Percentiles rank a stretch among this genome's conserved stretches.
These are phyloP conservation scores for Zasmidium cellare DNA, from an alignment of 2,329 filamentous ascomycete species.

Conservation along the genomic window DNA sequence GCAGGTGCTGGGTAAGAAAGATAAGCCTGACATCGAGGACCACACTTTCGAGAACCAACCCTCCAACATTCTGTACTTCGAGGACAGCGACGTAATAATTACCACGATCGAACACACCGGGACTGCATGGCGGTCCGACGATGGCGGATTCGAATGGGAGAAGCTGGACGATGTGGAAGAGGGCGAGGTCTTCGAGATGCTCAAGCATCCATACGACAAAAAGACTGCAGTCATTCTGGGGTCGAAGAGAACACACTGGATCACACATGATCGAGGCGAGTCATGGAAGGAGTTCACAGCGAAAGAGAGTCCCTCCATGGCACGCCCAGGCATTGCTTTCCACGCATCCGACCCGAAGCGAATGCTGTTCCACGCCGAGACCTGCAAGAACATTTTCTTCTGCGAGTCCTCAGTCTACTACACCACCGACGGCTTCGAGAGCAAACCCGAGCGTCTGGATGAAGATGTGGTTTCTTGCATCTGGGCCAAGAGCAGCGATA, in stretches of 20 bases:
- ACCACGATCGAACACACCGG: slow-evolving; percentile 66
- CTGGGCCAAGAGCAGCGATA: slow-evolving; percentile 77
- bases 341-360: slow-evolving; percentile 81
- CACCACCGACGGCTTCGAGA: slow-evolving; percentile 82
- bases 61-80: slow-evolving; percentile 79
- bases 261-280: slow-evolving; percentile 79
- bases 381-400: slow-evolving; percentile 37
- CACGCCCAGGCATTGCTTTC: slow-evolving; percentile 65
- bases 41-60: slow-evolving; percentile 68
- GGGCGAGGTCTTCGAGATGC: slow-evolving; percentile 62
- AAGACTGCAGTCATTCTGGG: slow-evolving; percentile 80
- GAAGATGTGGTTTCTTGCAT: slow-evolving; percentile 73
- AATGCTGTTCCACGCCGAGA: slow-evolving; percentile 70
- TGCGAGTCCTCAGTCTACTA: slow-evolving; percentile 62
- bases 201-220: slow-evolving; percentile 76
- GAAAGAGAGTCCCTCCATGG: slow-evolving; percentile 57
- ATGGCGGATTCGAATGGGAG: slow-evolving; percentile 79
- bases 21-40: slow-evolving; percentile 61
- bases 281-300: slow-evolving; percentile 76
- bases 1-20: slow-evolving; percentile 28
- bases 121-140: slow-evolving; percentile 72
- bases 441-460: slow-evolving; percentile 63
- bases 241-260: slow-evolving; percentile 67
- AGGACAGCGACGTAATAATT: slow-evolving; percentile 79
- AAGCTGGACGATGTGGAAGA: slow-evolving; percentile 64